Conservation (phyloP, 495 filamentous ascomycete genomes). For the Melanomma pulvis-pyrius region DNA sequence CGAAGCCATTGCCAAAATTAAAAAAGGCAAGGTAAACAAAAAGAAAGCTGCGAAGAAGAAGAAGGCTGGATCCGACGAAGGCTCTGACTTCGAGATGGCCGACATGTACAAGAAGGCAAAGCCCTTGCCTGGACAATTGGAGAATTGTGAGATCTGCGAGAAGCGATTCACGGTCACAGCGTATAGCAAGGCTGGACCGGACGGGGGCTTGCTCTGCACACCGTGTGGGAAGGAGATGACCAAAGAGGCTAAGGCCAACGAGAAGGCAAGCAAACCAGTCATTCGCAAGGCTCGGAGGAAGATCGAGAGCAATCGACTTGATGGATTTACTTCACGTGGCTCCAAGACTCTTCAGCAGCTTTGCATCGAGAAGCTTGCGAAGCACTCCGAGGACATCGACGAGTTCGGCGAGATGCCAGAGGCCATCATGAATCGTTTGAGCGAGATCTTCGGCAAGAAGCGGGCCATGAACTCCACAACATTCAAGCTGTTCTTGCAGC, state of each 20-base stretch:
- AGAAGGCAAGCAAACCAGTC: slow-evolving; percentile 58
- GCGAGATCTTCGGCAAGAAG: slow-evolving; percentile 78
- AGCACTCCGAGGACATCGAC: slow-evolving; percentile 79
- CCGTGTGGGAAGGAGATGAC: slow-evolving; percentile 80
- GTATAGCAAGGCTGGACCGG: slow-evolving; percentile 79
- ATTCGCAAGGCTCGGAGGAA: slow-evolving; percentile 64
- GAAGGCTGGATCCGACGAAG: slow-evolving; percentile 46
- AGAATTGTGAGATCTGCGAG: slow-evolving; percentile 81
- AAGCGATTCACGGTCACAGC: slow-evolving; percentile 93
- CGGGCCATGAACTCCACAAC: slow-evolving; percentile 71
- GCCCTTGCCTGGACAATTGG: slow-evolving; percentile 81
- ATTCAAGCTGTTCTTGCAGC: slow-evolving; percentile 75
- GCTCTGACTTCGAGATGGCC: slow-evolving; percentile 54
- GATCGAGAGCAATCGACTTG: slow-evolving; percentile 74
- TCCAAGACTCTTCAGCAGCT: slow-evolving; percentile 72
- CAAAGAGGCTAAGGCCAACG: slow-evolving; percentile 59
- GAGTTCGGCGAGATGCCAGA: slow-evolving; percentile 79
- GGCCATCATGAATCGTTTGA: slow-evolving; percentile 68
- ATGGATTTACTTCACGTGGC: slow-evolving; percentile 70
- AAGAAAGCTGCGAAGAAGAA: slow-evolving; percentile 54
- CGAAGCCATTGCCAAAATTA: slow-evolving; percentile 72
- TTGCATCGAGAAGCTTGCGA: slow-evolving; percentile 82
- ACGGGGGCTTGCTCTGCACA: slow-evolving; percentile 80
- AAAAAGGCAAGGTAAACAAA: slow-evolving; percentile 72
- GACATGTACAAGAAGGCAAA: slow-evolving; percentile 63